phyloP scores from a whole-genome alignment of 108 stramenopile species.

The Parietichytrium sp. region DNA sequence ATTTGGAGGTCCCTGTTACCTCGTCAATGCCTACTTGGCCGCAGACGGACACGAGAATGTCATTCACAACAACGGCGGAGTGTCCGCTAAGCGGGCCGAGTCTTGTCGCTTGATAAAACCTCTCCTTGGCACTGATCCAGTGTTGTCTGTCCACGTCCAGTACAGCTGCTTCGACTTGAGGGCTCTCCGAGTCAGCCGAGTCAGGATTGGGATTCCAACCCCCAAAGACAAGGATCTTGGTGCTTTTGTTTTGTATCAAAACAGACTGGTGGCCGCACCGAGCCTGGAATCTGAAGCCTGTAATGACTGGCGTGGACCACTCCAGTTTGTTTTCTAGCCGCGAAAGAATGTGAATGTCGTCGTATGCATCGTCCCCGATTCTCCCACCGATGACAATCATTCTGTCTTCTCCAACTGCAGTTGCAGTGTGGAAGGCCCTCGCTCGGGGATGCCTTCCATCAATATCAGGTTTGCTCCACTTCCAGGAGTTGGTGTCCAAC shows the following conservation, averaged over 20 bases:
- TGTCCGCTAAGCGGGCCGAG: no score
- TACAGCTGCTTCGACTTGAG: no score
- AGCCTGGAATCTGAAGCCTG: background rate
- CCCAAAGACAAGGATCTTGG: background rate
- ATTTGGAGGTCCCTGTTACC: no score
- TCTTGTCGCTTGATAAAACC: no score
- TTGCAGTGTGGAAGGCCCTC: background rate
- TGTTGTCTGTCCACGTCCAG: no score
- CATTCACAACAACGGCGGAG: no score
- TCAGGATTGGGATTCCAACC: no score
- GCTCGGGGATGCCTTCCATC: background rate
- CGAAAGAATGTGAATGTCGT: background rate
- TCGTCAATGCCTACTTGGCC: no score
- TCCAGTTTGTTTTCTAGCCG: background rate
- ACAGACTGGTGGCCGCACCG: conserved; percentile 3
- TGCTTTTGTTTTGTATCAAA: background rate
- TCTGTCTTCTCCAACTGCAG: background rate
- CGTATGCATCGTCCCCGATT: background rate
- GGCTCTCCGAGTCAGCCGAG: no score
- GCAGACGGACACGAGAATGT: no score
- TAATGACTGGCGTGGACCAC: background rate
- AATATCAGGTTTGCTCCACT: background rate
- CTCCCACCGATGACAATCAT: conserved; percentile 16
- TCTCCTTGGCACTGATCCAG: no score
- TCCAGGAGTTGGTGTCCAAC: background rate